phyloP scores from a whole-genome alignment of 371 early-diverging fungal genomes.

The Mortierella sp. region DNA sequence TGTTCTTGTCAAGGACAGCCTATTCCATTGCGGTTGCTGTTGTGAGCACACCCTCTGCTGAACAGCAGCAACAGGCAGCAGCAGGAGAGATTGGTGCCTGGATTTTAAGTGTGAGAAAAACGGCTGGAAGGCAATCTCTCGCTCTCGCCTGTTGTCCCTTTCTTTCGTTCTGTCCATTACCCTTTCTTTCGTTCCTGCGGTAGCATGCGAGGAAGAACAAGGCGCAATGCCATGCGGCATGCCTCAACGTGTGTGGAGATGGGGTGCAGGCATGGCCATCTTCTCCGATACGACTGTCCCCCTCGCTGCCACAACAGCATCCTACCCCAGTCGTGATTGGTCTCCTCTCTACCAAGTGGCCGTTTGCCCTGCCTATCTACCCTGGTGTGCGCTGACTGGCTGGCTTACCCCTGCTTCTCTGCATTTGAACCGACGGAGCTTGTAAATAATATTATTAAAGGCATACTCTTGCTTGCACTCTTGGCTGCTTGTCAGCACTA shows the following conservation, averaged over 20 bases:
- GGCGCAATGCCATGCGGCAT: not conserved
- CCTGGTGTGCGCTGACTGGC: not conserved
- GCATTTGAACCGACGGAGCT: constrained; percentile 8
- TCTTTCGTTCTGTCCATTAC: not conserved
- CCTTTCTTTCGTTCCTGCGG: not conserved
- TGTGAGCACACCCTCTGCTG: not conserved
- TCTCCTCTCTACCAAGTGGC: not conserved
- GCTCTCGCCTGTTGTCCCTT: not conserved
- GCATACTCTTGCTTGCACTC: not conserved
- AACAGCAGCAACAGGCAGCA: not conserved
- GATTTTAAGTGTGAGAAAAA: constrained; percentile 8
- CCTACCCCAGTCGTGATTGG: too few species aligned
- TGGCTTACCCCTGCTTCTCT: not conserved
- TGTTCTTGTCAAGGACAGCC: too few species aligned
- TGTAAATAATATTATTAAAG: not conserved
- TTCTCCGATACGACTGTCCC: not conserved
- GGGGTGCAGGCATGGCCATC: not conserved
- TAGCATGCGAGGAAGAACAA: too few species aligned
- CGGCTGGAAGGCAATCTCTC: constrained; percentile 5
- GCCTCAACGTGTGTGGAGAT: too few species aligned
- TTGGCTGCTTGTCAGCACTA: not conserved
- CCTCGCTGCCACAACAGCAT: too few species aligned
- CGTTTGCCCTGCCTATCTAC: not conserved
- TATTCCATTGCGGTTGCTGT: too few species aligned
- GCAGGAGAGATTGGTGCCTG: not conserved